Evolutionary conservation across 2,329 filamentous ascomycete genomes (phyloP).

Genomic region (Colletotrichum magnum): DNA sequence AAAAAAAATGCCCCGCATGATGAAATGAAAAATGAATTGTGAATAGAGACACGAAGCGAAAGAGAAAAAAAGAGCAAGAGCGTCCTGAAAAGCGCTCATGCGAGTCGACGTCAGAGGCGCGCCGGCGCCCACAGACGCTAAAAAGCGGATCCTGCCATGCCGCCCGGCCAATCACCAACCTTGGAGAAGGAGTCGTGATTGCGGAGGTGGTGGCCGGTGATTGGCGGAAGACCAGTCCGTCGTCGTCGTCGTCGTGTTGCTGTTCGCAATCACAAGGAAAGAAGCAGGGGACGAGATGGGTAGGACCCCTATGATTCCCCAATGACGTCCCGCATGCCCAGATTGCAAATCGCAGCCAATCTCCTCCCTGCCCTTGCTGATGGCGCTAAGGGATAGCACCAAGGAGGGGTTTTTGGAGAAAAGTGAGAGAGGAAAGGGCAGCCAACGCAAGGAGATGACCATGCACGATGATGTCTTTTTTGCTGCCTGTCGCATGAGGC

Average conservation of each 20-base stretch:
- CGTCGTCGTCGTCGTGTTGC: background rate
- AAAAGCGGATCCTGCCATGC: background rate
- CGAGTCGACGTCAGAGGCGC: conserved; percentile 34
- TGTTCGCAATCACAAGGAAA: background rate
- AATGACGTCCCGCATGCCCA: conserved; percentile 20
- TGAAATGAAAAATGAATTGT: background rate
- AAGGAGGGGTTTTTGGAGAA: background rate
- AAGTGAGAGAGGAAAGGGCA: no score
- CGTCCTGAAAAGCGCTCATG: conserved; percentile 21
- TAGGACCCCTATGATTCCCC: conserved; percentile 35
- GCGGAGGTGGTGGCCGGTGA: background rate
- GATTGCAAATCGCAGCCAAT: no score
- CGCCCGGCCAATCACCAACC: background rate
- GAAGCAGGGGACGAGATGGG: no score
- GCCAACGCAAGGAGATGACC: background rate
- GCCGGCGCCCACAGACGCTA: background rate
- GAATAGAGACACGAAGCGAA: background rate
- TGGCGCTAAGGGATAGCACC: background rate
- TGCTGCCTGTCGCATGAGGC: background rate
- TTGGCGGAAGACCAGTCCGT: conserved; percentile 1
- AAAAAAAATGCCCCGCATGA: background rate
- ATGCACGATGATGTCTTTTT: conserved; percentile 34
- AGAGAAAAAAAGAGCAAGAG: background rate
- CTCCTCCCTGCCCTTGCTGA: background rate
- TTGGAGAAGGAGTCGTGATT: background rate